A percentile compares a stretch with the other conserved stretches of the same genome.
These are phyloP conservation scores for Conticribra weissflogii DNA, from an alignment of 108 stramenopile genomes.

Conservation along the genomic window DNA sequence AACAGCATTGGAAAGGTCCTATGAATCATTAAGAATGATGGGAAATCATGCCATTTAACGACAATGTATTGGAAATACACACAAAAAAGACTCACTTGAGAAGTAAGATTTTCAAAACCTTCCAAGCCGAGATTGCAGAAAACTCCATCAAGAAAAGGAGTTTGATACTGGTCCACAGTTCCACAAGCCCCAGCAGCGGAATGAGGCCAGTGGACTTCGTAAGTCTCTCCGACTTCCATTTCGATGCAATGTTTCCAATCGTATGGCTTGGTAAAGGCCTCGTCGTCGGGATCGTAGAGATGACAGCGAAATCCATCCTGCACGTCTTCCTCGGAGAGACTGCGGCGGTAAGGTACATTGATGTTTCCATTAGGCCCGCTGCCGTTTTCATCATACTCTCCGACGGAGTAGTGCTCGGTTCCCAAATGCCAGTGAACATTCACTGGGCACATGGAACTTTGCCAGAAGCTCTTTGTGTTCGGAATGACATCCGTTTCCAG, in stretches of 20 bases:
- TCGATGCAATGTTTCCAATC: slow-evolving; percentile 50
- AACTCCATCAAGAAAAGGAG: slow-evolving; percentile 55
- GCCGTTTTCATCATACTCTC: slow-evolving; percentile 64
- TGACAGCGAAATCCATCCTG: slow-evolving; percentile 47
- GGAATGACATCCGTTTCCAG: slow-evolving; percentile 37
- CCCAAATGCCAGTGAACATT: too few relatives aligned
- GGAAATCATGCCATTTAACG: not conserved
- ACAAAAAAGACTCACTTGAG: not conserved
- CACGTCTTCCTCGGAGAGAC: slow-evolving; percentile 9
- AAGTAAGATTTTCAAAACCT: not conserved
- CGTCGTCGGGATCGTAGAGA: slow-evolving; percentile 29
- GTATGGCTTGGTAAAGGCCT: slow-evolving; percentile 36
- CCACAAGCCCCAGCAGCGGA: slow-evolving; percentile 49
- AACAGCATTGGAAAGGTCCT: slow-evolving; percentile 20
- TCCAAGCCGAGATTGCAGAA: slow-evolving; percentile 41
- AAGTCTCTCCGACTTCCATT: slow-evolving; percentile 54
- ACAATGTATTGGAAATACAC: not conserved
- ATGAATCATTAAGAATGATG: not conserved
- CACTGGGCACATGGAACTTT: slow-evolving; percentile 59
- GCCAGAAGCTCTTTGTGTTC: slow-evolving; percentile 48
- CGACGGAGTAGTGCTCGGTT: too few relatives aligned
- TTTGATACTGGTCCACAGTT: slow-evolving; percentile 52
- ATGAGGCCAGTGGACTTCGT: slow-evolving; percentile 62
- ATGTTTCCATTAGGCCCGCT: slow-evolving; percentile 30
- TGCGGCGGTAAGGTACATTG: slow-evolving; percentile 27